Evolutionary conservation across 192 early-diverging fungal genomes (phyloP).

Genomic region (Coemansia sp.): DNA sequence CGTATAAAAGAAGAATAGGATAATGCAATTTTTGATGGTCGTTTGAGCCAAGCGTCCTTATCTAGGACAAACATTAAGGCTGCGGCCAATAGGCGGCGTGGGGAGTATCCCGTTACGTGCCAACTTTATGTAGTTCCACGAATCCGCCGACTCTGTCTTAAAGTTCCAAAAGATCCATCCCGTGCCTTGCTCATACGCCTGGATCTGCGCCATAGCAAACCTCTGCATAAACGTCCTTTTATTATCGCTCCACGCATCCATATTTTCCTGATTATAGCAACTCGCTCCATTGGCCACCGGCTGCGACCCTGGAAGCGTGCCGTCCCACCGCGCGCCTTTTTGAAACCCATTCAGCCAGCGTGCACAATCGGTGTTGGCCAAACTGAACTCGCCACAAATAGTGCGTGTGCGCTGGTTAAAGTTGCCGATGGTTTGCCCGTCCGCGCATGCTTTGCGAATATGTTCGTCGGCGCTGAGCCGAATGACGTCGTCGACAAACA

Average conservation of each 20-base stretch:
- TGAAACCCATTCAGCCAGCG: constrained; percentile 69
- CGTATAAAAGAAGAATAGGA: not conserved
- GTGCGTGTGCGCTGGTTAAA: constrained; percentile 47
- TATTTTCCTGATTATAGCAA: constrained; percentile 28
- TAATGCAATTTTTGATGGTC: not conserved
- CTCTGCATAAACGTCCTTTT: constrained; percentile 53
- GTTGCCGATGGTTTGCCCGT: constrained; percentile 29
- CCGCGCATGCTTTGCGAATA: constrained; percentile 25
- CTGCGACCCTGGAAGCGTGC: constrained; percentile 40
- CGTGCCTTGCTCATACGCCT: constrained; percentile 59
- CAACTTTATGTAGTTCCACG: constrained; percentile 56
- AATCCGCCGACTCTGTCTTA: constrained; percentile 53
- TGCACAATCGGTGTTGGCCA: constrained; percentile 71
- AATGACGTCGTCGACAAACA: constrained; percentile 39
- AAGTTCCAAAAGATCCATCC: constrained; percentile 66
- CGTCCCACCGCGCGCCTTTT: constrained; percentile 63
- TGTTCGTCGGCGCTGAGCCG: constrained; percentile 25
- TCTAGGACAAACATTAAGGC: constrained; percentile 18
- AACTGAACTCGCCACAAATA: constrained; percentile 73
- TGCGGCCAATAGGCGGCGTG: constrained; percentile 26
- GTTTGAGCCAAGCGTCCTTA: constrained; percentile 5
- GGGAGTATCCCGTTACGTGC: constrained; percentile 44
- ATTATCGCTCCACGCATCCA: constrained; percentile 36
- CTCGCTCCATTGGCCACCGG: constrained; percentile 9
- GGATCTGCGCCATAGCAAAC: constrained; percentile 61